Conservation (phyloP, 176 grass and related monocot genomes). For the Rhynchospora breviuscula region DNA sequence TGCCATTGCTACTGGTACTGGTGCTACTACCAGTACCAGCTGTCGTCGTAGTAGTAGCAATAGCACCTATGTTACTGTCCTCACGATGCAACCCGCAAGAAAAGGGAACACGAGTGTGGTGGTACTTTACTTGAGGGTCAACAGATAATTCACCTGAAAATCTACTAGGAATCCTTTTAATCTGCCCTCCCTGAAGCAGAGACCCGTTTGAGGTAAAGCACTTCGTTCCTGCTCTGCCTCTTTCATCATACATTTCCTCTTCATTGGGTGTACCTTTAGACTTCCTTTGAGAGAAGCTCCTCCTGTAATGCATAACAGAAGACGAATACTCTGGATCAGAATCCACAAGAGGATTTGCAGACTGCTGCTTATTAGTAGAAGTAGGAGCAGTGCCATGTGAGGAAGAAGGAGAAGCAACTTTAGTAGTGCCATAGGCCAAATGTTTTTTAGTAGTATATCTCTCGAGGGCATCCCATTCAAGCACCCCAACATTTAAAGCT, state of each 20-base stretch:
- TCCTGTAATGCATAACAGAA: not conserved
- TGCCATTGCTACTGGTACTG: not conserved
- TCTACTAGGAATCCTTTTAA: conserved; percentile 27
- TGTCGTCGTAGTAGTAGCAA: not conserved
- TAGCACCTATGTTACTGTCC: not conserved
- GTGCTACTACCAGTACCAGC: not conserved
- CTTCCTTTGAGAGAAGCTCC: not conserved
- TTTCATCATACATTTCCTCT: not conserved
- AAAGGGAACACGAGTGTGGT: conserved; percentile 46
- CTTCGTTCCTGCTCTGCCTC: not conserved
- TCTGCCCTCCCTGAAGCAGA: not conserved
- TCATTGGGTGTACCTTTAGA: not conserved
- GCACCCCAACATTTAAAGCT: conserved; percentile 79
- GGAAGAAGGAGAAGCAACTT: conserved; percentile 36
- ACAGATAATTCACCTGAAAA: conserved; percentile 39
- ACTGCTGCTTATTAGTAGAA: not conserved
- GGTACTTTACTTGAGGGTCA: not conserved
- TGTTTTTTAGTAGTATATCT: conserved; percentile 63
- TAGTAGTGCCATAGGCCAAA: conserved; percentile 13
- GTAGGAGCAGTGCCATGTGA: not conserved
- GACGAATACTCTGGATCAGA: not conserved
- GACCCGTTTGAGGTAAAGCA: not conserved
- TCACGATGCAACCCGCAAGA: conserved; percentile 59
- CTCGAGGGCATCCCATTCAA: conserved; percentile 77
- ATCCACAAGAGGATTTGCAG: not conserved